Percentiles rank a stretch among this genome's conserved stretches.
These are phyloP conservation scores for Karstenula rhodostoma DNA, from an alignment of 2,329 filamentous ascomycete species.

Conservation along the genomic window DNA sequence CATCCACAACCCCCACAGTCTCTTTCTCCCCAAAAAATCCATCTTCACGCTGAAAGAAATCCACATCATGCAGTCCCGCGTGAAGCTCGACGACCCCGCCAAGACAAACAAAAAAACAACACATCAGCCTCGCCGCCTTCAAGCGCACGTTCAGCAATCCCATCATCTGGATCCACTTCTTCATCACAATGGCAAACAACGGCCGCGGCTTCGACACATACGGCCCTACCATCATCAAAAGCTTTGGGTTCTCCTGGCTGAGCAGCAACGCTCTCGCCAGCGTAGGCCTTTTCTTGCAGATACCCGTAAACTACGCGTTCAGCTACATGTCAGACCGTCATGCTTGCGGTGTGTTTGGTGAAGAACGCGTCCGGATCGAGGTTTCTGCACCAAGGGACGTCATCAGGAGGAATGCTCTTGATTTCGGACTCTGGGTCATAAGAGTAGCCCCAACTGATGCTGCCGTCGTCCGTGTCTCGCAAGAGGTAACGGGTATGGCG, in stretches of 20 bases:
- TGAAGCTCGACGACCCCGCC: too few relatives aligned
- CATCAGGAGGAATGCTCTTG: not conserved
- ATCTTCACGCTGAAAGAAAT: not conserved
- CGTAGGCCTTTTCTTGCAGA: too few relatives aligned
- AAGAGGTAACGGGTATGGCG: conserved; percentile 7
- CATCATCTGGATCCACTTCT: not conserved
- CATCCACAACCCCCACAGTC: not conserved
- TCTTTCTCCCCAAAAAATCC: not conserved
- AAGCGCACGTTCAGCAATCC: not conserved
- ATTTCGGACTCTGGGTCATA: not conserved
- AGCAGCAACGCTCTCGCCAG: too few relatives aligned
- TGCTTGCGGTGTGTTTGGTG: not conserved
- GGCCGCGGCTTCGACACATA: not conserved
- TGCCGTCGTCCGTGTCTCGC: not conserved
- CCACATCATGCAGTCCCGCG: not conserved
- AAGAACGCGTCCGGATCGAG: not conserved
- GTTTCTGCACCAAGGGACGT: not conserved
- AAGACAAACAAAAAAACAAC: too few relatives aligned
- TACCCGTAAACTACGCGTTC: not conserved
- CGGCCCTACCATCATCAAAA: not conserved
- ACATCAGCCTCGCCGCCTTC: not conserved
- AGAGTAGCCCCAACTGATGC: not conserved
- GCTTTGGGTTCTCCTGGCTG: not conserved
- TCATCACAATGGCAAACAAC: not conserved
- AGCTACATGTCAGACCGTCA: not conserved